Conservation (phyloP, 1,139 yeast species). For the Pichia sp. region DNA sequence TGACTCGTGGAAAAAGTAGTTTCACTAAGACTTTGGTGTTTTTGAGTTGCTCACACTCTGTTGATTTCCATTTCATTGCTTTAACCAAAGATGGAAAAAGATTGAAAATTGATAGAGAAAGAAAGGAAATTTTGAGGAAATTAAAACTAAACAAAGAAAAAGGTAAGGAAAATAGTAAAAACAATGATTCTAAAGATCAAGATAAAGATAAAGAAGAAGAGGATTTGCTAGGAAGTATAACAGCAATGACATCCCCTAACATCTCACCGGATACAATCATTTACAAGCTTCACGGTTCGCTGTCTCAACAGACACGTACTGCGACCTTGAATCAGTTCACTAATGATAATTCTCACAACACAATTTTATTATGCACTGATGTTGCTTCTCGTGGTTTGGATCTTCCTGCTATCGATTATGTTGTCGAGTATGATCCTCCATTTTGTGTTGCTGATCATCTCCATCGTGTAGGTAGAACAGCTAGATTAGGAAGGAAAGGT, state of each 20-base stretch:
- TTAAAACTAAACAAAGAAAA: conserved; percentile 6
- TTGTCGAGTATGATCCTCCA: conserved; percentile 91
- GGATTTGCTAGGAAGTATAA: conserved; percentile 24
- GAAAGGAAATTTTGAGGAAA: conserved; percentile 16
- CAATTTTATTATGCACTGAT: conserved; percentile 77
- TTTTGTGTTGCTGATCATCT: conserved; percentile 83
- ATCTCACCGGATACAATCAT: conserved; percentile 43
- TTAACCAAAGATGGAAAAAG: conserved; percentile 56
- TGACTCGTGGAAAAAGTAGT: conserved; percentile 33
- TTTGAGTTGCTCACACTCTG: conserved; percentile 93
- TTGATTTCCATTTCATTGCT: conserved; percentile 80
- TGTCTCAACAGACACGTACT: conserved; percentile 77
- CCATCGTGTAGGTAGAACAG: conserved; percentile 96
- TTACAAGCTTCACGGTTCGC: conserved; percentile 84
- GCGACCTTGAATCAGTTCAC: conserved; percentile 67
- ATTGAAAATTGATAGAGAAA: conserved; percentile 27
- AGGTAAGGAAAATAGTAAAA: conserved; percentile 19
- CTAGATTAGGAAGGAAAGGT: conserved; percentile 91
- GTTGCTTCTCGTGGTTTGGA: conserved; percentile 98
- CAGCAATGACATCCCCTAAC: conserved; percentile 51
- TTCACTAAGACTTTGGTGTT: conserved; percentile 69
- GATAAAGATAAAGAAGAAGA: conserved; percentile 29
- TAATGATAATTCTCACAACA: conserved; percentile 30
- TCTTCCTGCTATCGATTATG: conserved; percentile 91
- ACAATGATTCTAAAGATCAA: no score